Evolutionary conservation across 805 yeast species (phyloP).

Genomic region (Candida patagonica): DNA sequence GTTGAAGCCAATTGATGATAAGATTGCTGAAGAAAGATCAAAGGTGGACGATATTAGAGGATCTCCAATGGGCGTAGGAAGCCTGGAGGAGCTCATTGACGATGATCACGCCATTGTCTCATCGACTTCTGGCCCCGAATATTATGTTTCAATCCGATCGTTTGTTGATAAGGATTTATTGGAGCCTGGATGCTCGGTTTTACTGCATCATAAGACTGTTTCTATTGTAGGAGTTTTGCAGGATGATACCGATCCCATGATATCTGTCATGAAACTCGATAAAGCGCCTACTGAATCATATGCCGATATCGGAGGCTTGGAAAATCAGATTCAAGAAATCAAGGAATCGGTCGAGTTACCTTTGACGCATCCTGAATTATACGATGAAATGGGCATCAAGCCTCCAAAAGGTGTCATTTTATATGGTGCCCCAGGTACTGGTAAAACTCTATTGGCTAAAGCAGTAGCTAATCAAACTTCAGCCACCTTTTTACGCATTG

Average conservation of each 20-base stretch:
- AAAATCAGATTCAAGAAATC: constrained; percentile 92
- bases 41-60: constrained; percentile 95
- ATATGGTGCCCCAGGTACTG: constrained; percentile 98
- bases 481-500: constrained; percentile 92
- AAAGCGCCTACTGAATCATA: constrained; percentile 96
- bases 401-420: constrained; percentile 97
- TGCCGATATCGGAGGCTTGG: constrained; percentile 96
- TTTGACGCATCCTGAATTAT: constrained; percentile 89
- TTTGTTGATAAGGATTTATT: constrained; percentile 93
- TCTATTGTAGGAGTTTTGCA: constrained; percentile 96
- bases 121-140: constrained; percentile 92
- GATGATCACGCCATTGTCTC: constrained; percentile 99
- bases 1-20: constrained; percentile 91
- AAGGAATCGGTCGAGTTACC: constrained; percentile 96
- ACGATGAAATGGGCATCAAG: constrained; percentile 97
- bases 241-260: constrained; percentile 98
- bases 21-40: constrained; percentile 91
- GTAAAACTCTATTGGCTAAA: constrained; percentile 89
- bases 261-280: constrained; percentile 93
- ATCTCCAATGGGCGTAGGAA: constrained; percentile 91
- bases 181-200: constrained; percentile 95
- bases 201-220: constrained; percentile 91
- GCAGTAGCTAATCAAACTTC: constrained; percentile 98
- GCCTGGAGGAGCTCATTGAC: constrained; percentile 92
- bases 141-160: constrained; percentile 89